phyloP scores from a whole-genome alignment of 2,329 filamentous ascomycete genomes.

The Pseudopyricularia cyperi region DNA sequence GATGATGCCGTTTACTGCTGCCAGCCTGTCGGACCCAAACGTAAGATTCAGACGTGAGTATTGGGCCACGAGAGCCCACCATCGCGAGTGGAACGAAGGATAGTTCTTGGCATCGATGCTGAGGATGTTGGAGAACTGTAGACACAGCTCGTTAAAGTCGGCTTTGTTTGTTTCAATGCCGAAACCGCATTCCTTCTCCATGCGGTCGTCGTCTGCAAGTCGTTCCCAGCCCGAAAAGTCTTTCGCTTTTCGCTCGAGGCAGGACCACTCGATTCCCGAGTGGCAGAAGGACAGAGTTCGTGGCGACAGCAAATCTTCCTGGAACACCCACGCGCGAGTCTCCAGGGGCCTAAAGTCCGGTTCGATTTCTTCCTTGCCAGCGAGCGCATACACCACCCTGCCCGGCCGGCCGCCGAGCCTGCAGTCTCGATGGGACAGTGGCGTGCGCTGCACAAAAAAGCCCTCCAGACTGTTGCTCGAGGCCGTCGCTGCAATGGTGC shows the following conservation, averaged over 20 bases:
- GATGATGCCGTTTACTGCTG: background rate
- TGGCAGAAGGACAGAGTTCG: background rate
- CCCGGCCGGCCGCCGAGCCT: background rate
- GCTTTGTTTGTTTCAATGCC: background rate
- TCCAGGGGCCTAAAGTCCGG: background rate
- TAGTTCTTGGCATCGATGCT: background rate
- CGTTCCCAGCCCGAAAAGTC: background rate
- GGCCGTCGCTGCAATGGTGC: background rate
- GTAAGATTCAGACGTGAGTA: background rate
- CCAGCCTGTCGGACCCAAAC: background rate
- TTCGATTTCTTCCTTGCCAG: background rate
- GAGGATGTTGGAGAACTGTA: background rate
- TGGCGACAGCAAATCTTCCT: background rate
- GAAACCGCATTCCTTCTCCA: background rate
- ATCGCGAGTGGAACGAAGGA: background rate
- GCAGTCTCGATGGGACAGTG: background rate
- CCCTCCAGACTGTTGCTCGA: conserved; percentile 1
- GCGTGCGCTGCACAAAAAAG: background rate
- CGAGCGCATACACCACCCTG: background rate
- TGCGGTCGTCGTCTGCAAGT: background rate
- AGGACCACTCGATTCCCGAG: background rate
- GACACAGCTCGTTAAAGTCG: background rate
- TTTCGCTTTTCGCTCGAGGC: background rate
- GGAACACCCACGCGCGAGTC: background rate
- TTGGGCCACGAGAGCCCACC: background rate